Evolutionary conservation across 83 land plant species (phyloP), one percentile per base, ranked within the genome.

Genomic region (Thuja plicata): DNA sequence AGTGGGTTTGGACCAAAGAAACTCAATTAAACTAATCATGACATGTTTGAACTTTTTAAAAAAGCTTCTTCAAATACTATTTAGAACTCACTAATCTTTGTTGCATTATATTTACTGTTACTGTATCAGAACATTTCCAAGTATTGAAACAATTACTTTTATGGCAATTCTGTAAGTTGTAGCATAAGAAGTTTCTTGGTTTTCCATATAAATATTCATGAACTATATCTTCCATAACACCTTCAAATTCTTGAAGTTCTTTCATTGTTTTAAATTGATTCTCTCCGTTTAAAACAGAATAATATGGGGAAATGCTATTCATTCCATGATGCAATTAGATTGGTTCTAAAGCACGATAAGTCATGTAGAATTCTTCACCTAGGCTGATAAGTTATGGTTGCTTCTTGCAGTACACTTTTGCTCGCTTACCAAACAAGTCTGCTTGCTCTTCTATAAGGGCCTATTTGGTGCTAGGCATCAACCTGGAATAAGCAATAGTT

Each of bases 341-440:
- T 60, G 92, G 93, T 10, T 91, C 95, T 54, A 94, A 83, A 41
- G 94, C 94, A 54, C 93, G 82, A 88, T 92, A 92, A 8, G 89
- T 89, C 70, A 87, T 46, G 91, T 92, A 93, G n/a, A 92, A 77
- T 66, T 95, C 94, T 89, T 95, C 95, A 17, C 95, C 95, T 38
- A 89, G 87, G 76, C 83, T 89, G 37, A 95, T 87, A 4, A 96
- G 92, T 76, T 96, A 95, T 55, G 98, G 98, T 85, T 95, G 92
- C 74, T 89, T 93, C 88, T 88, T 89, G 82, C 92, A 96, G 89
- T 95, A 96, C 96, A 95, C 93, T 84, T 96, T 96, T 66, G 94
- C 97, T 35, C 95, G 89, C 88, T 91, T 88, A 1, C 93, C 95
- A 89, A 96, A 95, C 27, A 95, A 93, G 85, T 96, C 95, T 38